Evolutionary conservation across 257 asterid genomes (phyloP), one percentile per base, ranked within the genome.

Genomic region (Primulina tabacum): DNA sequence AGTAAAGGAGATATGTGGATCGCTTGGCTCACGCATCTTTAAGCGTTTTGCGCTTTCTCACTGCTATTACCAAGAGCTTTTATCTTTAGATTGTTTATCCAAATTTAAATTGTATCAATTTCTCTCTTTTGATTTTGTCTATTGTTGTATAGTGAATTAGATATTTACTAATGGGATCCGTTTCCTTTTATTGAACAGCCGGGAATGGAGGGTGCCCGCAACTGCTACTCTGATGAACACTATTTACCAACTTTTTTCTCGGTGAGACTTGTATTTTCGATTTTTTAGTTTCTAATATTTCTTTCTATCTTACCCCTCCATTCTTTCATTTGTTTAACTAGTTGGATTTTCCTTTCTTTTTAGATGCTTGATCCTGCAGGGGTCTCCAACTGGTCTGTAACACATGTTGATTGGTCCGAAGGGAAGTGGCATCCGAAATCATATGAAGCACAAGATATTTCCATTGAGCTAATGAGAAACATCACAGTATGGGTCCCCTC

Each of bases 151-250:
- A 16, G 2, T 16, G 56, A 50, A n/a, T 33, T 64, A 60, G 40
- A 40, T 70, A 62, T 53, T 38, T n/a, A 53, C 72, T 69, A 32
- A 65, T 82, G 72, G 47, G 68, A 67, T 73, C 37, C 55, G 9
- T 77, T 75, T 82, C 58, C 75, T 83, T 82, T 70, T 64, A 75
- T 80, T 73, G 67, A 80, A 81, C 98, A 92, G 99, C 99, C 99
- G 33, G 97, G 97, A 78, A 90, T 90, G 99, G 94, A 93, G 76
- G 84, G 85, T 4, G 17, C 56, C 17, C 90, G 92, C 77, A 93
- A 93, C 71, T 93, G 99, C 82, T 93, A 90, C 78, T 89, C 99
- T 64, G 99, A 93, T 85, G 99, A 93, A 74, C 99, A 93, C 82
- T 93, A 90, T 77, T 32, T 93, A 61, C 97, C 99, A 53, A 93